Evolutionary conservation across 1,284 basidiomycete species (phyloP), one percentile per base, ranked within the genome.

Genomic region (Papiliotrema nemorosa): DNA sequence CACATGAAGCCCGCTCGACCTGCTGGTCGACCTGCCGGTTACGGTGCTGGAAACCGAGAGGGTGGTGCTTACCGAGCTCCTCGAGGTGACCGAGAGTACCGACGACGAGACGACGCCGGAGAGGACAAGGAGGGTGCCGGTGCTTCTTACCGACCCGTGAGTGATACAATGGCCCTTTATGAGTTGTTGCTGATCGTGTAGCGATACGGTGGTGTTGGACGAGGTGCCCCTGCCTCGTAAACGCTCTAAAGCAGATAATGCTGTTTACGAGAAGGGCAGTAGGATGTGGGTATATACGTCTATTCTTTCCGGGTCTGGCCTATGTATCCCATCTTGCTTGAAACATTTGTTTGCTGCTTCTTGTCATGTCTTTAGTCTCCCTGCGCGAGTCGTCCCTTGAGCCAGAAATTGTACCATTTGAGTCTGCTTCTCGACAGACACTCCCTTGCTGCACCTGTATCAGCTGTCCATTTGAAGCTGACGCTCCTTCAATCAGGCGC

Each of bases 1-100:
- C 89, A 93, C 83, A 93, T 93, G 82, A 94, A 91, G 80, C 87
- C 88, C 55, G 86, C 73, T 75, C 64, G 90, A 83, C 76, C 83
- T 81, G 57, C 80, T 80, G 64, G 69, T 56, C 66, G 71, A 53
- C 87, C 86, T 36, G 81, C 85, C 59, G 87, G 88, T 63, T 80
- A 80, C 64, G 65, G 66, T 44, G 77, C 77, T 44, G 60, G 81
- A 51, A 52, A 55, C 53, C 44, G 83, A 80, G 46, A 37, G 53
- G 71, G 71, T 55, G 88, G 87, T 70, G 83, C 86, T 29, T 89
- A 91, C 81, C 87, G 89, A 60, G 80, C 88, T 48, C 88, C 89
- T 67, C 86, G 90, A 63, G 69, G 73, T 57, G 77, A 91, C 77
- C 83, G 89, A 67, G 90, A 92, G 47, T 89, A 88, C 69, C 92